Percentiles rank a stretch among this genome's conserved stretches.
These are phyloP conservation scores for Pascua sp. DNA, from an alignment of 1,284 basidiomycete genomes.

Conservation along the genomic window DNA sequence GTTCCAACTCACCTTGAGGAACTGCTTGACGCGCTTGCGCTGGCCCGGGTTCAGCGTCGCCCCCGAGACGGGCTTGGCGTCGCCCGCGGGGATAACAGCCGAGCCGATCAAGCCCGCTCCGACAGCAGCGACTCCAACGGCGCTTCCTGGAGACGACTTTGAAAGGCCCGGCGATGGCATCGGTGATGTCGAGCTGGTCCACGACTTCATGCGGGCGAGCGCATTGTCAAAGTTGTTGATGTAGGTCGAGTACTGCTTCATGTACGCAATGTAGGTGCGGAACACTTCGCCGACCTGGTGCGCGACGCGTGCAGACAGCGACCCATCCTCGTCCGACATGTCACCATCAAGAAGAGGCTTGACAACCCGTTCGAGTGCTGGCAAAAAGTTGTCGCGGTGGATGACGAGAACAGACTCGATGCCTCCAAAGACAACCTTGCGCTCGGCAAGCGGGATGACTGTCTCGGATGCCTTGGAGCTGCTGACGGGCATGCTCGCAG, in stretches of 20 bases:
- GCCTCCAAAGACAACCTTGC: slow-evolving; percentile 88
- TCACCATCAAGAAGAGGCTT: slow-evolving; percentile 62
- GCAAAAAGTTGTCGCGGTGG: slow-evolving; percentile 86
- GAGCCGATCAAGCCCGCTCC: slow-evolving; percentile 53
- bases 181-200: slow-evolving; percentile 50
- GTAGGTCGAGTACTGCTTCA: slow-evolving; percentile 95
- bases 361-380: slow-evolving; percentile 74
- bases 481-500: slow-evolving; percentile 64
- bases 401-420: slow-evolving; percentile 87
- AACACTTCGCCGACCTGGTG: slow-evolving; percentile 85
- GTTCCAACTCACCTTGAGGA: slow-evolving; percentile 59
- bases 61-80: slow-evolving; percentile 30
- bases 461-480: slow-evolving; percentile 69
- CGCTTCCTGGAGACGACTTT: background rate
- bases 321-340: slow-evolving; percentile 63
- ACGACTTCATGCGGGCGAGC: slow-evolving; percentile 75
- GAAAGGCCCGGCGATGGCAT: slow-evolving; percentile 67
- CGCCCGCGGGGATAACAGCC: slow-evolving; percentile 54
- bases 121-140: slow-evolving; percentile 20
- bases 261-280: slow-evolving; percentile 85
- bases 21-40: slow-evolving; percentile 77
- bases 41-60: slow-evolving; percentile 63
- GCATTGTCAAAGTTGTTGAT: slow-evolving; percentile 96
- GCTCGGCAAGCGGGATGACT: slow-evolving; percentile 61
- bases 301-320: slow-evolving; percentile 69